These are phyloP conservation scores for Stagonosporopsis chrysanthemi DNA, from an alignment of 2,329 filamentous ascomycete species.

Conservation along the genomic window DNA sequence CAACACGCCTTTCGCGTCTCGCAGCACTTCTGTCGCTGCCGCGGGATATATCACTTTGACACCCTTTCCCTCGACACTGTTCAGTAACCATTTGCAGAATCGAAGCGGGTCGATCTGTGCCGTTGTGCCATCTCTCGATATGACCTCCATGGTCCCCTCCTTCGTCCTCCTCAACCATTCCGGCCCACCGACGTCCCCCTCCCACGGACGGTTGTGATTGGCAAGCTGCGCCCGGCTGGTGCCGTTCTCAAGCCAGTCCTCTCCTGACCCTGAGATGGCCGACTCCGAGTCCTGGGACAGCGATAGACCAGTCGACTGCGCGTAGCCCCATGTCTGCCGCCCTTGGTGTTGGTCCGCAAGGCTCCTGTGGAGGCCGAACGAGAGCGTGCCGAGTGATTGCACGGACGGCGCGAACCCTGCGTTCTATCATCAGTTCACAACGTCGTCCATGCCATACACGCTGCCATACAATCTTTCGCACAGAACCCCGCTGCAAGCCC, in stretches of 20 bases:
- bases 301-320: conserved; percentile 62
- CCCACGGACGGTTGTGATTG: conserved; percentile 41
- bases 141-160: conserved; percentile 66
- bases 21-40: conserved; percentile 60
- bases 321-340: conserved; percentile 65
- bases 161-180: conserved; percentile 65
- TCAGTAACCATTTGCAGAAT: conserved; percentile 71
- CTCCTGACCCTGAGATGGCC: conserved; percentile 56
- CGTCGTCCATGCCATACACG: neutral
- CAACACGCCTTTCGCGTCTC: conserved; percentile 60
- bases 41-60: conserved; percentile 73
- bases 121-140: conserved; percentile 66
- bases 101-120: conserved; percentile 74
- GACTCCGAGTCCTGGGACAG: conserved; percentile 61
- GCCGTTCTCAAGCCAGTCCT: conserved; percentile 72
- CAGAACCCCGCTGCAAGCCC: conserved; percentile 78
- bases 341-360: conserved; percentile 69
- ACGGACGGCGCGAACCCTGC: conserved; percentile 65
- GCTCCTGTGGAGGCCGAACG: conserved; percentile 71
- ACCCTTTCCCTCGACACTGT: conserved; percentile 64
- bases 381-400: conserved; percentile 68
- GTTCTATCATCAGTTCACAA: neutral
- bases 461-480: conserved; percentile 67
- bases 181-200: conserved; percentile 51
- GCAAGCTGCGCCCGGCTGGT: conserved; percentile 67